These are phyloP conservation scores for Diospyros lotus DNA, from an alignment of 148 eudicot species.

Conservation along the genomic window DNA sequence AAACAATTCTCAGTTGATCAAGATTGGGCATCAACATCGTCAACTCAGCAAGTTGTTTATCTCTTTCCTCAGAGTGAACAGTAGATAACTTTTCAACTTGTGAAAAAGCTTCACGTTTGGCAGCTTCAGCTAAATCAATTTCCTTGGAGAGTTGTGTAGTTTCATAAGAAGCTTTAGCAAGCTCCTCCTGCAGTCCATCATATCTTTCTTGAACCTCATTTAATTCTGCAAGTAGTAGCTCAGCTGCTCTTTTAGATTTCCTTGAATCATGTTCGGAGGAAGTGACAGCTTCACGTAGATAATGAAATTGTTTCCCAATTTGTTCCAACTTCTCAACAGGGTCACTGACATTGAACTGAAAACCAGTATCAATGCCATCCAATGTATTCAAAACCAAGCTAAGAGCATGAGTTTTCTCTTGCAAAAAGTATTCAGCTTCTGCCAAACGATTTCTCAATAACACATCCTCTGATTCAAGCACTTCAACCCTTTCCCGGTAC, in stretches of 20 bases:
- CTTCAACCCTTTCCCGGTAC: slow-evolving; percentile 41
- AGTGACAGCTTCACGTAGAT: slow-evolving; percentile 41
- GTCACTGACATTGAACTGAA: slow-evolving; percentile 32
- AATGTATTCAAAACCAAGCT: slow-evolving; percentile 45
- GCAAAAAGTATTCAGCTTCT: slow-evolving; percentile 46
- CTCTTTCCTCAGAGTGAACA: slow-evolving; percentile 44
- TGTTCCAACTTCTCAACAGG: slow-evolving; percentile 66
- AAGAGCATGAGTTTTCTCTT: slow-evolving; percentile 52
- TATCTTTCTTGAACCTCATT: slow-evolving; percentile 98
- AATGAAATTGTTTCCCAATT: slow-evolving; percentile 45
- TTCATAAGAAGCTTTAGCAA: slow-evolving; percentile 41
- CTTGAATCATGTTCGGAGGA: slow-evolving; percentile 63
- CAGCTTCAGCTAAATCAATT: slow-evolving; percentile 58
- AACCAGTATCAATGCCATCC: slow-evolving; percentile 41
- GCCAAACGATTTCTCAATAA: slow-evolving; percentile 49
- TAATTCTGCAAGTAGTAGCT: slow-evolving; percentile 85
- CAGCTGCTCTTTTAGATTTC: slow-evolving; percentile 85
- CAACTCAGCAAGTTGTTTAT: slow-evolving; percentile 45
- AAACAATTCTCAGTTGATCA: slow-evolving; percentile 39
- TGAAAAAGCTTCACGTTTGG: slow-evolving; percentile 65
- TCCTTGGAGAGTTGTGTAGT: slow-evolving; percentile 57
- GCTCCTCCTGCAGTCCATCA: slow-evolving; percentile 84
- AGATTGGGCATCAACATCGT: slow-evolving; percentile 36
- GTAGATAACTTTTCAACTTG: slow-evolving; percentile 48
- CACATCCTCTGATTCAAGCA: slow-evolving; percentile 48